A percentile compares a stretch with the other conserved stretches of the same genome.
These are phyloP conservation scores for Penicillium bialowiezense DNA, from an alignment of 495 filamentous ascomycete genomes.

Conservation along the genomic window DNA sequence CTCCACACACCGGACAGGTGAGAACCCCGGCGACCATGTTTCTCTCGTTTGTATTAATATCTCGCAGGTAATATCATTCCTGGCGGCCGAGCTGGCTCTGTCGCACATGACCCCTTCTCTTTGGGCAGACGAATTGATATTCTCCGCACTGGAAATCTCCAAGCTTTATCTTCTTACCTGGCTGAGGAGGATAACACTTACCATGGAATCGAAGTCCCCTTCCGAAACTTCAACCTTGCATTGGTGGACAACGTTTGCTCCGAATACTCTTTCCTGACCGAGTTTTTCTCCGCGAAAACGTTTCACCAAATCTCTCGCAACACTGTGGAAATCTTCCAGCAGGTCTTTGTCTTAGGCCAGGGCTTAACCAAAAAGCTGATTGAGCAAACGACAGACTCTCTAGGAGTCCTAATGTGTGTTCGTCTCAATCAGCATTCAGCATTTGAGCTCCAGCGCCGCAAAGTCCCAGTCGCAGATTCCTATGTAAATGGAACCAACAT, in stretches of 20 bases:
- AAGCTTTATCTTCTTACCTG: slow-evolving; percentile 74
- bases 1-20: slow-evolving; percentile 53
- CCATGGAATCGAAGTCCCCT: slow-evolving; percentile 85
- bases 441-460: slow-evolving; percentile 88
- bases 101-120: slow-evolving; percentile 82
- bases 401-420: slow-evolving; percentile 87
- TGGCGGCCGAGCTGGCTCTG: slow-evolving; percentile 45
- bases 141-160: slow-evolving; percentile 63
- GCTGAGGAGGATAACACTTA: slow-evolving; percentile 83
- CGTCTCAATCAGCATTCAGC: slow-evolving; percentile 89
- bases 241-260: slow-evolving; percentile 91
- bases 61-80: slow-evolving; percentile 28
- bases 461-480: slow-evolving; percentile 80
- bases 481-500: slow-evolving; percentile 95
- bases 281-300: slow-evolving; percentile 73
- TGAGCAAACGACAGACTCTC: slow-evolving; percentile 71
- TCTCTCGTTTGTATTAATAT: slow-evolving; percentile 9
- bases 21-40: too few relatives aligned
- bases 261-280: slow-evolving; percentile 89
- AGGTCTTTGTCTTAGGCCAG: slow-evolving; percentile 78
- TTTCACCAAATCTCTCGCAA: slow-evolving; percentile 57
- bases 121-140: slow-evolving; percentile 81
- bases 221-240: slow-evolving; percentile 91
- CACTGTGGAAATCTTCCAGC: slow-evolving; percentile 79
- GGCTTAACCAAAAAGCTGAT: slow-evolving; percentile 73